Evolutionary conservation across 2,329 filamentous ascomycete species (phyloP), one percentile per base, ranked within the genome.

Genomic region (Teratosphaeria pseudoeucalypti): DNA sequence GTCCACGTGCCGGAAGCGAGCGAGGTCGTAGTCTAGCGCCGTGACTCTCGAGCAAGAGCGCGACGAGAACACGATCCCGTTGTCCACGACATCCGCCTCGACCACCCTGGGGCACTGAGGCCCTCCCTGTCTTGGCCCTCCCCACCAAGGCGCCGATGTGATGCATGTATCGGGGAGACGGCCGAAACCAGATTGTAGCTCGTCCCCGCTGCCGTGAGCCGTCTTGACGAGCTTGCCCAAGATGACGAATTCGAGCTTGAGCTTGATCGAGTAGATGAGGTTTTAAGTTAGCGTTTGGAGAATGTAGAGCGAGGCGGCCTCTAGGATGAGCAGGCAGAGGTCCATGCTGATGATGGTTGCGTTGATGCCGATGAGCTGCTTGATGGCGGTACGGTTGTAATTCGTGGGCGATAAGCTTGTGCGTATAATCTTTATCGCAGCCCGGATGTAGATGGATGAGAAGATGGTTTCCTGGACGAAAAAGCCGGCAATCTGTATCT

Each of bases 221-320:
- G 37, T 43, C 37, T n/a, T 64, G 39, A 71, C 67, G 5, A 72
- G 61, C 59, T 69, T 67, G 14, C 64, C 63, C 14, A 72, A 60
- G 27, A 72, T 66, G 34, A 65, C 69, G 53, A 71, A 71, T 58
- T 72, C 70, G n/a, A 72, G 66, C 57, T 72, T 72, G 26, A 72
- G 64, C 63, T 72, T 72, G 65, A 71, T 65, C 27, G 66, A 69
- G 60, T 72, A 72, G 37, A 71, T 60, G 54, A 71, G 60, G 47
- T 64, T 73, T 61, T 78, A 77, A 2, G 76, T 63, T 0, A 73
- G 72, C 5, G 70, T 71, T 55, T 75, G 70, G 16, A 73, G 61
- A 23, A 73, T 70, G 58, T 63, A 72, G 2, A 69, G 56, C 19
- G 66, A 66, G 2, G 65, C 70, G 23, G 70, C 67, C 23, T 73